Base-by-base conservation (phyloP, 805 yeast species). In the Huiozyma sinensis region DNA sequence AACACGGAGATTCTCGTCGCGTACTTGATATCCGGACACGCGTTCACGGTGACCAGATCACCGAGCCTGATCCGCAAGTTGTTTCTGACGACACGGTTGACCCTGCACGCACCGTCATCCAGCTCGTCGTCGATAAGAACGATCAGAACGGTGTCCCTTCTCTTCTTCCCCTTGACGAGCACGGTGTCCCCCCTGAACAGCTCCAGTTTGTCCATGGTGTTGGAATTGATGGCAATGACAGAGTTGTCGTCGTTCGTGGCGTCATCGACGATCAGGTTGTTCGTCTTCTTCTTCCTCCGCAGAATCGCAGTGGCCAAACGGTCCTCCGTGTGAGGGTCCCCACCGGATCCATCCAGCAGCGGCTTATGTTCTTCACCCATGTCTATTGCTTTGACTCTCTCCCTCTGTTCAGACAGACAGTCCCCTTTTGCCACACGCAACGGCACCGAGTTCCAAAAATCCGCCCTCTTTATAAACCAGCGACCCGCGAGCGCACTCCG, bases 111-210 rank as follows among this genome's bases (percentile, higher is more conserved):
- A 46, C 97, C 97, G 60, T 89, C 95, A 57, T 86, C 95, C 70
- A 92, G 77, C 58, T 90, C 97, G 62, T 92, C 98, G 63, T 92
- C 97, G 33, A 94, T 88, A 55, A 92, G 73, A 33, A 90, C 99
- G 65, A 92, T 86, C 64, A 92, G 75, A 11, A 92, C 97, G 27
- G 99, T 92, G 61, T 92, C 98, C 65, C 83, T 89, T 71, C 98
- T 81, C 78, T 87, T 92, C 73, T 92, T 92, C 59, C 99, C 99
- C 70, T 89, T 90, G 54, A 92, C 95, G 48, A 88, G 72, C 17
- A 92, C 97, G 33, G 97, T 92, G 63, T 92, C 99, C 56, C 99
- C 99, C 51, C 97, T 80, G 77, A 92, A 92, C 63, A 92, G 75
- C 66, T 92, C 95, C 48, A 92, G 73, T 58, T 82, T 73, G 61